Conservation (phyloP, 345 rosid species). For the Erysimum cheiranthoides region DNA sequence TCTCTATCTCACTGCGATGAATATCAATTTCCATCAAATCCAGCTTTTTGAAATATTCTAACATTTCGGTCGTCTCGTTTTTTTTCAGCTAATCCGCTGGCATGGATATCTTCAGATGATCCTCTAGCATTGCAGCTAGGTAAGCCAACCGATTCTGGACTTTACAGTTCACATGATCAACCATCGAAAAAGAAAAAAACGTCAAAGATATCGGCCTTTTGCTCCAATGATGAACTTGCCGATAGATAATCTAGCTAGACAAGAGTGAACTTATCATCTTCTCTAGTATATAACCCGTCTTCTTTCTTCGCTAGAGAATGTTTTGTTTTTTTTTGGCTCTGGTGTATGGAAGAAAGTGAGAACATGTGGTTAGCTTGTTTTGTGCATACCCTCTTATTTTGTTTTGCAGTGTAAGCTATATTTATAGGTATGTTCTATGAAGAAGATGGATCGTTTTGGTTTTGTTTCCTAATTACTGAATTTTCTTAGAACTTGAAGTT, state of each 20-base stretch:
- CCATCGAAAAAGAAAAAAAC: conserved; percentile 27
- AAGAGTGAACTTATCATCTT: conserved; percentile 29
- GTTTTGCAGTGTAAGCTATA: conserved; percentile 11
- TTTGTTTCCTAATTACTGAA: neutral
- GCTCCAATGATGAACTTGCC: neutral
- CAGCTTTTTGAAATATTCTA: neutral
- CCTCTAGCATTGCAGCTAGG: conserved; percentile 48
- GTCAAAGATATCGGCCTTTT: neutral
- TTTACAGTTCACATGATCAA: neutral
- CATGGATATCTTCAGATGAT: conserved; percentile 53
- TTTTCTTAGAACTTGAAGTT: conserved; percentile 12
- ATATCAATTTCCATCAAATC: neutral
- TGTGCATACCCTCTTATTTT: conserved; percentile 28
- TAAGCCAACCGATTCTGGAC: conserved; percentile 24
- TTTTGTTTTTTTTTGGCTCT: neutral
- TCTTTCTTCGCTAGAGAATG: conserved; percentile 1
- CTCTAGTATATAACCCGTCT: conserved; percentile 22
- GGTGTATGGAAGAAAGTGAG: conserved; percentile 21
- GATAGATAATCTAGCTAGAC: conserved; percentile 24
- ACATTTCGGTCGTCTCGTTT: conserved; percentile 31
- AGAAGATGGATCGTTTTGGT: conserved; percentile 1
- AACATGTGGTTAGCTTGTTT: conserved; percentile 29
- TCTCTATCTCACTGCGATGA: neutral
- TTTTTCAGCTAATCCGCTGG: conserved; percentile 53
- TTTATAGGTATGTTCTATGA: neutral